Evolutionary conservation across 768 basidiomycete species (phyloP).

Genomic region (Rhodotorula babjevae): DNA sequence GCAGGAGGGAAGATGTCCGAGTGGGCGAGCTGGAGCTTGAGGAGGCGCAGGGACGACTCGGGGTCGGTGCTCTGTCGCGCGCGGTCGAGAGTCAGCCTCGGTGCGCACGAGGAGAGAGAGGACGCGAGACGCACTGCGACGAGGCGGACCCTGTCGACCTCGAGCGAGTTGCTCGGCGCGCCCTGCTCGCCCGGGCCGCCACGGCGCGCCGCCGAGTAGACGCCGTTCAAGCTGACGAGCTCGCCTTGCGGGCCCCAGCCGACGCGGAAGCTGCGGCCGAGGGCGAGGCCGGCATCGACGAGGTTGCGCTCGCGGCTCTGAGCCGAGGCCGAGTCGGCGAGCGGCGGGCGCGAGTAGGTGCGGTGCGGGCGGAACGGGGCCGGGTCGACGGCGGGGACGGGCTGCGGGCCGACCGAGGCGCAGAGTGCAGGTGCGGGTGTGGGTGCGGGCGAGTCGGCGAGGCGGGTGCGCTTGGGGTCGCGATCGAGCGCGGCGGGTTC

Average conservation of each 20-base stretch:
- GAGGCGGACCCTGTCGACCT: conserved; percentile 12
- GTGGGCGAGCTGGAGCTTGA: conserved; percentile 70
- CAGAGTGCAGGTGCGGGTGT: conserved; percentile 6
- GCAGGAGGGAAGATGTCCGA: conserved; percentile 56
- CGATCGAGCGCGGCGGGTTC: not conserved
- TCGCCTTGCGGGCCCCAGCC: conserved; percentile 81
- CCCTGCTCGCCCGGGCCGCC: too few species aligned
- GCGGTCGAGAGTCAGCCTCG: not conserved
- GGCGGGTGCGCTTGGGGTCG: conserved; percentile 5
- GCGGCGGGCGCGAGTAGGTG: conserved; percentile 28
- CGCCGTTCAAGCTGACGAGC: conserved; percentile 50
- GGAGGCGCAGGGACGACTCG: conserved; percentile 59
- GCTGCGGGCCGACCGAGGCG: too few species aligned
- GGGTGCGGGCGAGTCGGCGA: not conserved
- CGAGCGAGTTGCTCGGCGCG: not conserved
- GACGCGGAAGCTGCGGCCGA: conserved; percentile 82
- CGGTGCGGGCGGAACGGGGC: conserved; percentile 33
- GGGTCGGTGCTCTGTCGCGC: not conserved
- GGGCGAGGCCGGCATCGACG: conserved; percentile 74
- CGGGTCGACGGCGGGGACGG: conserved; percentile 25
- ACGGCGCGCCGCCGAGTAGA: not conserved
- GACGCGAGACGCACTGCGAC: not conserved
- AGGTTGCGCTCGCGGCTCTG: conserved; percentile 61
- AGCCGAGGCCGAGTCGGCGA: conserved; percentile 55
- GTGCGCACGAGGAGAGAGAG: too few species aligned